Conservation (phyloP, 2,329 filamentous ascomycete genomes). For the Paraphaeosphaeria sporulosa region DNA sequence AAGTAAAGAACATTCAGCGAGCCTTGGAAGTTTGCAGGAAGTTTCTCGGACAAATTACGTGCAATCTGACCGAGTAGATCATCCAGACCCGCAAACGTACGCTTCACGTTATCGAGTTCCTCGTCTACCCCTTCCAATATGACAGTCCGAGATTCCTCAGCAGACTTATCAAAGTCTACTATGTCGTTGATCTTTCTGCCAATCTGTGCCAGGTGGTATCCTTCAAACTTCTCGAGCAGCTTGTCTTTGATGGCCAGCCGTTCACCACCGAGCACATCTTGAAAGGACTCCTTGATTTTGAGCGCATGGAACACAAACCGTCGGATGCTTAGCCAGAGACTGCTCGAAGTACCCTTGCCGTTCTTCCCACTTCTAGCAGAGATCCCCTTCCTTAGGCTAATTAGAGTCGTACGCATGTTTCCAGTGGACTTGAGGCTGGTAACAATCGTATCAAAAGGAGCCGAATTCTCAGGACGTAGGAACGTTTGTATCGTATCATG, state of each 20-base stretch:
- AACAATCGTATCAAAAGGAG: slow-evolving; percentile 62
- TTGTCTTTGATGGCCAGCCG: slow-evolving; percentile 62
- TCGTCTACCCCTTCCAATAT: slow-evolving; percentile 75
- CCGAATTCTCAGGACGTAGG: slow-evolving; percentile 70
- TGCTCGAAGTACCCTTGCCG: slow-evolving; percentile 64
- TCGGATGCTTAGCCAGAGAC: slow-evolving; percentile 76
- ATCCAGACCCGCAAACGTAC: slow-evolving; percentile 79
- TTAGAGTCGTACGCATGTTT: slow-evolving; percentile 74
- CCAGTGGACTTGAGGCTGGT: slow-evolving; percentile 74
- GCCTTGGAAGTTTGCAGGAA: slow-evolving; percentile 65
- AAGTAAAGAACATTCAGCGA: slow-evolving; percentile 84
- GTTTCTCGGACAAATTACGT: slow-evolving; percentile 65
- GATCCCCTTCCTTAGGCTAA: slow-evolving; percentile 80
- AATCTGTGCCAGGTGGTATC: slow-evolving; percentile 66
- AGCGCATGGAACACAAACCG: slow-evolving; percentile 75
- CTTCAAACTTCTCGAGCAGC: slow-evolving; percentile 67
- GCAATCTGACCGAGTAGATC: slow-evolving; percentile 74
- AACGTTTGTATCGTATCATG: slow-evolving; percentile 74
- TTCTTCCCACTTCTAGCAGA: slow-evolving; percentile 60
- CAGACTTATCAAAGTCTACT: slow-evolving; percentile 79
- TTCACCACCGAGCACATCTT: slow-evolving; percentile 63
- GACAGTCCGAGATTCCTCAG: slow-evolving; percentile 73
- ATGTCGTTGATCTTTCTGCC: slow-evolving; percentile 75
- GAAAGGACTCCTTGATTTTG: slow-evolving; percentile 71
- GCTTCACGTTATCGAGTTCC: slow-evolving; percentile 79